Conservation (phyloP, 176 grass and related monocot species). For the Carex scoparia region DNA sequence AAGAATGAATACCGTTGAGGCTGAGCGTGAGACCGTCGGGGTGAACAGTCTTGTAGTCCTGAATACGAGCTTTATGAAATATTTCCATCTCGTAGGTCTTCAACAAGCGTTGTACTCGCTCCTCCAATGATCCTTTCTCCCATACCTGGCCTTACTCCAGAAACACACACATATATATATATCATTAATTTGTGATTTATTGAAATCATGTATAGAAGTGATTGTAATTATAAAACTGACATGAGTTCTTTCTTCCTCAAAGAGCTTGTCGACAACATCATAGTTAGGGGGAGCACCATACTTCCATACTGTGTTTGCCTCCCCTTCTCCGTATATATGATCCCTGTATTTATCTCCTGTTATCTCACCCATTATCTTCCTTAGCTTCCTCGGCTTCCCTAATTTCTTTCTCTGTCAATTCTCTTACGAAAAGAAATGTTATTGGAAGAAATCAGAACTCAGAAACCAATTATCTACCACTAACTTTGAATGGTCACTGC, state of each 20-base stretch:
- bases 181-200: neutral
- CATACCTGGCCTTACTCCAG: slow-evolving; percentile 24
- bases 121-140: slow-evolving; percentile 56
- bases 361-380: neutral
- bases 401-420: neutral
- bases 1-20: slow-evolving; percentile 41
- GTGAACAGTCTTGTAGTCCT: slow-evolving; percentile 59
- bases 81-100: slow-evolving; percentile 85
- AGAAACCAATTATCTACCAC: neutral
- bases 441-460: too few relatives aligned
- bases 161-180: neutral
- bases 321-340: slow-evolving; percentile 62
- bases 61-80: slow-evolving; percentile 43
- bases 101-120: slow-evolving; percentile 62
- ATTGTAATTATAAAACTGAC: neutral
- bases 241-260: slow-evolving; percentile 61
- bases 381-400: neutral
- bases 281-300: slow-evolving; percentile 57
- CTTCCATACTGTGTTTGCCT: slow-evolving; percentile 59
- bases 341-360: slow-evolving; percentile 58
- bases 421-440: neutral
- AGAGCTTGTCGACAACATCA: slow-evolving; percentile 65
- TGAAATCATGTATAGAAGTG: neutral
- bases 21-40: slow-evolving; percentile 8
- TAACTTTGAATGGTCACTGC: neutral